Evolutionary conservation across 331 rosid species (phyloP).

Genomic region (Quercus phellos): DNA sequence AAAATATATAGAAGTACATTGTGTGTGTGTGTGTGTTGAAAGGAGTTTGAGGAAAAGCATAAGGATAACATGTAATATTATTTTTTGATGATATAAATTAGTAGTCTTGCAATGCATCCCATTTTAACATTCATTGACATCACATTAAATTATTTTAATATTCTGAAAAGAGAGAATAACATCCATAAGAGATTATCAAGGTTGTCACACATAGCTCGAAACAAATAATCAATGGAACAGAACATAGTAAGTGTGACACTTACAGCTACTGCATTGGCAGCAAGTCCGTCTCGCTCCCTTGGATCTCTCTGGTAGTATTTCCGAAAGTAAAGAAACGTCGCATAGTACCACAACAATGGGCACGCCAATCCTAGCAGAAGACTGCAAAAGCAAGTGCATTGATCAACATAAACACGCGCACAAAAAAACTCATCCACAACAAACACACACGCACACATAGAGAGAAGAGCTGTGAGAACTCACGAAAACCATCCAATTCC

Average conservation of each 20-base stretch:
- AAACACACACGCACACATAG: neutral
- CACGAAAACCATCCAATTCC: slow-evolving; percentile 63
- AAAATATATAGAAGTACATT: neutral
- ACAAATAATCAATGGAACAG: neutral
- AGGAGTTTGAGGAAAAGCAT: neutral
- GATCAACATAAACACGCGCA: neutral
- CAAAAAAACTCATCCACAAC: neutral
- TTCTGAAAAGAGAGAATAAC: neutral
- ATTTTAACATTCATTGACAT: too few relatives aligned
- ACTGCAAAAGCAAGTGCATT: slow-evolving; percentile 34
- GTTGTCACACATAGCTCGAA: neutral
- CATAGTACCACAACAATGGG: slow-evolving; percentile 85
- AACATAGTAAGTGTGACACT: neutral
- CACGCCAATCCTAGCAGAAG: slow-evolving; percentile 70
- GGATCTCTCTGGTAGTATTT: slow-evolving; percentile 73
- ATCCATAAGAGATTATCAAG: neutral
- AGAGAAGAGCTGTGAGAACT: slow-evolving; percentile 21
- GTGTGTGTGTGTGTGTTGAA: neutral
- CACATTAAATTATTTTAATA: too few relatives aligned
- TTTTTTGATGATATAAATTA: too few relatives aligned
- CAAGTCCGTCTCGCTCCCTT: slow-evolving; percentile 85
- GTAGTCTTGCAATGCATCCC: too few relatives aligned
- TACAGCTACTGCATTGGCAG: slow-evolving; percentile 84
- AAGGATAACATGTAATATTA: neutral
- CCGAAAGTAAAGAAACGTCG: slow-evolving; percentile 69